Base-by-base conservation (phyloP, 257 asterid species). In the Rhazya stricta region DNA sequence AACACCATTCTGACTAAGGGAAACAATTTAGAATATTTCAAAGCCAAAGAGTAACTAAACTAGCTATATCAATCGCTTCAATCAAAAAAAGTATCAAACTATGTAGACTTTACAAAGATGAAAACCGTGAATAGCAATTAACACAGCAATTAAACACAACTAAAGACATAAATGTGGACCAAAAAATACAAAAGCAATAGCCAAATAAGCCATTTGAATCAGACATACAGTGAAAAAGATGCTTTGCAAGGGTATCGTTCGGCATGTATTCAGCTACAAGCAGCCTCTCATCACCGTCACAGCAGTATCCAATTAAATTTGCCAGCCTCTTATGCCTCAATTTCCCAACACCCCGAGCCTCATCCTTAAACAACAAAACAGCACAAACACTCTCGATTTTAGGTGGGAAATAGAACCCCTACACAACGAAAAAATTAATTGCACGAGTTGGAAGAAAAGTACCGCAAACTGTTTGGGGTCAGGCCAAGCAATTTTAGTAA, bases 201-300 rank as follows among this genome's bases (percentile, higher is more conserved):
- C 18, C 32, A 48, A 23, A 46, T 0, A 18, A 54, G 27, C 0
- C 29, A 66, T 16, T 15, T 84, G 43, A 71, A 32, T 46, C 21
- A 50, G 42, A 71, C 65, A 50, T 71, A 71, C 74, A 71, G 48
- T 71, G 74, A 51, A 71, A 71, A 71, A 71, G 74, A 51, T 71
- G 74, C 60, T 92, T 94, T 16, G 97, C 97, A 48, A 94, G 99
- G 30, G 99, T 91, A 89, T 94, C 97, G 77, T 94, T 94, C 2
- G 97, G 95, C 97, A 94, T 92, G 83, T 87, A 94, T 79, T 94
- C 99, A 36, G 97, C 96, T 27, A 94, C 97, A 37, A 92, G 96
- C 83, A 94, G 78, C 88, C 99, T 90, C 87, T 94, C 99, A 79
- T 94, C 97, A 58, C 97, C 99, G 71, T 94, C 97, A 79, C 97